Evolutionary conservation across 1,284 basidiomycete genomes (phyloP).

Genomic region (Singerocomus inundabilis): DNA sequence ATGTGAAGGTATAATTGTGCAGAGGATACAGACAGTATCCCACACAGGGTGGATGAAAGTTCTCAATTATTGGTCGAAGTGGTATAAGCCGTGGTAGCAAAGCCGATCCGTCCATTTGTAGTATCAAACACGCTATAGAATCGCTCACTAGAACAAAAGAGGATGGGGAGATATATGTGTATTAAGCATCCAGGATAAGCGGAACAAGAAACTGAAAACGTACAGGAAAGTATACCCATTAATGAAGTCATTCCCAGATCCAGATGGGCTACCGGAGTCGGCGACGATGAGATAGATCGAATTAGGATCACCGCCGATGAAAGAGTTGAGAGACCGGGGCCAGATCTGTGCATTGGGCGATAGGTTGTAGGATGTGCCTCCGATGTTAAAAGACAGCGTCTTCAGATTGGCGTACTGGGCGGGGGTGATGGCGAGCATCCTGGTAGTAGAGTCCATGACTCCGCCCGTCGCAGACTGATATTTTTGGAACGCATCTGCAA

Average conservation of each 20-base stretch:
- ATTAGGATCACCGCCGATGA: constrained; percentile 38
- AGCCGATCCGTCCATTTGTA: no score
- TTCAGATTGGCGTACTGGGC: constrained; percentile 25
- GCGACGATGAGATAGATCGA: constrained; percentile 46
- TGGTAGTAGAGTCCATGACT: constrained; percentile 42
- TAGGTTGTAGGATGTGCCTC: constrained; percentile 38
- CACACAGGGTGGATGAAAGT: no score
- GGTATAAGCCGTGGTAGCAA: no score
- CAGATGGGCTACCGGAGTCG: constrained; percentile 36
- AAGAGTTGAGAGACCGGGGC: constrained; percentile 46
- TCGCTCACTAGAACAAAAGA: no score
- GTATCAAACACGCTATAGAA: no score
- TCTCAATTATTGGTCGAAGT: no score
- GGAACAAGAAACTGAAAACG: constrained; percentile 1
- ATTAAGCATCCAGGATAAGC: no score
- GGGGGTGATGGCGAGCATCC: constrained; percentile 41
- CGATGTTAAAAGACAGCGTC: constrained; percentile 29
- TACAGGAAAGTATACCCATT: constrained; percentile 18
- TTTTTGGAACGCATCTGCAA: constrained; percentile 49
- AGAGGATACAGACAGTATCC: no score
- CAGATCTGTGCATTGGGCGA: constrained; percentile 52
- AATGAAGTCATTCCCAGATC: constrained; percentile 41
- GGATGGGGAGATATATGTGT: no score
- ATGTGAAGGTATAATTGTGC: no score
- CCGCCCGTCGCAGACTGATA: constrained; percentile 55